Evolutionary conservation across 140 eudicot genomes (phyloP).

Genomic region (Erigeron philadelphicus): DNA sequence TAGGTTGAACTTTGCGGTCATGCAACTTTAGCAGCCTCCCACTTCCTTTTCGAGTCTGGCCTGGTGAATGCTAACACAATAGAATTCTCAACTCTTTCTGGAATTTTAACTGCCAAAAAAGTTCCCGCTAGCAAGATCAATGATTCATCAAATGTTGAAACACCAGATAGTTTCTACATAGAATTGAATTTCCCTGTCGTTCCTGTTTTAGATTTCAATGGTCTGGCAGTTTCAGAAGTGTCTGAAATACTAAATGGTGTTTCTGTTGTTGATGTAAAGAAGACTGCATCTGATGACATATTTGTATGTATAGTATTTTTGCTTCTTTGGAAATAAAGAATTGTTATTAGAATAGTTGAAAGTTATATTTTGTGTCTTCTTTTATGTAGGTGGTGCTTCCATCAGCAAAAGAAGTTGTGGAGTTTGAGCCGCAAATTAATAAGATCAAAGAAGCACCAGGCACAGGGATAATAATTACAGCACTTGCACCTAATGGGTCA

Average conservation of each 20-base stretch:
- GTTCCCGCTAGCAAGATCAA: conserved; percentile 29
- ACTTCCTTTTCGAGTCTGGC: conserved; percentile 51
- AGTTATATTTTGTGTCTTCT: conserved; percentile 7
- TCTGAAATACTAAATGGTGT: conserved; percentile 51
- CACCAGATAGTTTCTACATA: conserved; percentile 30
- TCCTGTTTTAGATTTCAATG: conserved; percentile 36
- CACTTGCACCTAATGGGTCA: conserved; percentile 47
- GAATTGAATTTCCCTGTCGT: conserved; percentile 73
- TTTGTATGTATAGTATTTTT: conserved; percentile 40
- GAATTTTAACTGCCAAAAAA: conserved; percentile 66
- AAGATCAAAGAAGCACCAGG: conserved; percentile 53
- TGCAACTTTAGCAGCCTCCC: conserved; percentile 86
- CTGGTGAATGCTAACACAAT: conserved; percentile 47
- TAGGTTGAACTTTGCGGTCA: conserved; percentile 91
- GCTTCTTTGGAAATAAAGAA: neutral
- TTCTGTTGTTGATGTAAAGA: conserved; percentile 49
- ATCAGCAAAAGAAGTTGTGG: conserved; percentile 59
- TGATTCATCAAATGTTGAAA: conserved; percentile 34
- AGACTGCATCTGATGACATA: conserved; percentile 47
- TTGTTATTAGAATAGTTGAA: neutral
- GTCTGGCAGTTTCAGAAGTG: conserved; percentile 36
- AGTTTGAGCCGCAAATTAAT: conserved; percentile 48
- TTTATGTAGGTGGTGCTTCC: conserved; percentile 60
- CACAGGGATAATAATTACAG: conserved; percentile 65
- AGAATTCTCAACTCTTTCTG: conserved; percentile 73